Evolutionary conservation across 2,329 filamentous ascomycete species (phyloP), one percentile per base, ranked within the genome.

Genomic region (Cordyceps militaris): DNA sequence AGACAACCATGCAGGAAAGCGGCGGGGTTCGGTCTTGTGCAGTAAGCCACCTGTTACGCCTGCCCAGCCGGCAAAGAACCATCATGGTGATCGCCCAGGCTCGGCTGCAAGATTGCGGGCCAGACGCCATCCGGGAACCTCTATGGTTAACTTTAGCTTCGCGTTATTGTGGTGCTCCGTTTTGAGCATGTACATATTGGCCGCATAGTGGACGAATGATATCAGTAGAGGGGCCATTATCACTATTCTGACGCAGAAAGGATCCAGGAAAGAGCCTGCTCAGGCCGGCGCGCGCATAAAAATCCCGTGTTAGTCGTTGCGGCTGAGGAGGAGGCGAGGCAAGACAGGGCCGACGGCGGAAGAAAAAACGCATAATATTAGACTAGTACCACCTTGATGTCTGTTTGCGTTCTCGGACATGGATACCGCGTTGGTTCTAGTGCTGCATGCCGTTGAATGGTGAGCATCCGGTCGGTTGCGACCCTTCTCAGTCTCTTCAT

Each of bases 81-180:
- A 21, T 21, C 47, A 53, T 43, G 23, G 36, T 28, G 52, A 55
- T 55, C 42, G 52, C 23, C 49, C 52, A 55, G 11, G 9, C 30
- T 55, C 30, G 52, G 52, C 42, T 55, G 52, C 52, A 30, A 26
- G 28, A 3, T 32, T 46, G 52, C 52, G 43, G 42, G 52, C 42
- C 52, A 47, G 21, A 21, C 16, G 47, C 38, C 21, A 46, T 28
- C 42, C 32, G 43, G 19, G 52, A 55, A 55, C 52, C 52, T 55
- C 38, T 55, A 55, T 55, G 52, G 52, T 46, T 47, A 55, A 47
- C 3, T 34, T 47, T 55, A 55, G 40, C 52, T 19, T 47, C 16
- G 16, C 3, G 10, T 46, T 30, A 38, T 38, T 36, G 42, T 46
- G 52, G 43, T 21, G 32, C 52, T 44, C 9, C 19, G 8, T 43